Evolutionary conservation across 129 eudicot species (phyloP), one percentile per base, ranked within the genome.

Genomic region (Flaveria trinervia): DNA sequence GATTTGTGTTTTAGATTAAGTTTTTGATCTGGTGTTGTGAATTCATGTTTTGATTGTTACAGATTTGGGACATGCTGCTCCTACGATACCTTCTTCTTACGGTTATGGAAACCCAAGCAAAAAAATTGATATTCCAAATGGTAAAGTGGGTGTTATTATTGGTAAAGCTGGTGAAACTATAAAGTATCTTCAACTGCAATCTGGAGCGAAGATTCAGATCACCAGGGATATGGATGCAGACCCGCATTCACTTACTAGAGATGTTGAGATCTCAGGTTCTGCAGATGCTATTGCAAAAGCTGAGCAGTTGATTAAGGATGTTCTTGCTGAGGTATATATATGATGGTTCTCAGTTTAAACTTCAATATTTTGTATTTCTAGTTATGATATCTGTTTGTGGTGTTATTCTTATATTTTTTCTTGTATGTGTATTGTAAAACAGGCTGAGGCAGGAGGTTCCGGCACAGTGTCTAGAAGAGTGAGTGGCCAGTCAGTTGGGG

Each of bases 121-220:
- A 81, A 92, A 84, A 65, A 92, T 92, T 43, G 94, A 88, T 76
- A 86, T 92, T 48, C 98, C 98, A 46, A 90, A 90, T 82, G 96
- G 92, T 16, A 82, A 92, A 80, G 98, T 92, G 51, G 98, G 98
- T 74, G 98, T 92, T 23, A 90, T 92, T 62, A 92, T 92, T 70
- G 98, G 98, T 46, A 92, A 88, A 85, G 92, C 85, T 9, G 98
- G 98, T 65, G 98, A 92, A 64, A 92, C 98, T 43, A 92, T 92
- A 2, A 88, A 88, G 81, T 84, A 88, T 75, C 96, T 92, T 79
- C 98, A 90, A 73, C 66, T 71, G 51, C 89, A 88, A 74, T 92
- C 98, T 22, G 98, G 98, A 36, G 98, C 98, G 44, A 92, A 85
- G 88, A 92, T 92, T 45, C 98, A 92, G 73, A 92, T 92, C 52